Conservation (phyloP, 2,329 filamentous ascomycete species). For the Cladosporium sp. region DNA sequence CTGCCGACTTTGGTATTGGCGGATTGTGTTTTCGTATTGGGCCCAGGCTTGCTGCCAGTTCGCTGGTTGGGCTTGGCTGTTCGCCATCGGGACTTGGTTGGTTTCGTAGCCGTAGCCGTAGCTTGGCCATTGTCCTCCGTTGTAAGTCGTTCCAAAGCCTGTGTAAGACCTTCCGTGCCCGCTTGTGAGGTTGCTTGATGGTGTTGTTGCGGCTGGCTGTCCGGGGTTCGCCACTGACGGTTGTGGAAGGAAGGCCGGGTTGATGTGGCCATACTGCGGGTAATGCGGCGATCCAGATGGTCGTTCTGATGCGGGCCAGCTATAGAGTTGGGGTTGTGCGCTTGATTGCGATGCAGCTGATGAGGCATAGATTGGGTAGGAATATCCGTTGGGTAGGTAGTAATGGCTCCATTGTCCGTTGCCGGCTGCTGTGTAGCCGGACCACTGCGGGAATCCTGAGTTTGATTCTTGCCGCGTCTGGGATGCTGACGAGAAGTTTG, state of each 20-base stretch:
- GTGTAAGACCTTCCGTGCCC: constrained; percentile 3
- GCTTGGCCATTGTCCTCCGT: background rate
- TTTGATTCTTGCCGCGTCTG: too few species aligned
- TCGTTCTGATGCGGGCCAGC: background rate
- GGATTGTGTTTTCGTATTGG: background rate
- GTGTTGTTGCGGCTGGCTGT: background rate
- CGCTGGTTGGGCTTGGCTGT: constrained; percentile 3
- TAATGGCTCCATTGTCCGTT: background rate
- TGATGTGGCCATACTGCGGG: constrained; percentile 9
- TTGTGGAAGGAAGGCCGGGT: constrained; percentile 5
- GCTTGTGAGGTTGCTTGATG: background rate
- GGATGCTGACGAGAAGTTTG: too few species aligned
- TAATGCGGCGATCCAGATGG: background rate
- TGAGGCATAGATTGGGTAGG: background rate
- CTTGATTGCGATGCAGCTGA: background rate
- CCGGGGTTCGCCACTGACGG: constrained; percentile 1
- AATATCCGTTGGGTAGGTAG: background rate
- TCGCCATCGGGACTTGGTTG: constrained; percentile 8
- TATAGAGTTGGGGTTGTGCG: background rate
- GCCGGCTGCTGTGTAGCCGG: background rate
- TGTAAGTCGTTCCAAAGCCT: constrained; percentile 1
- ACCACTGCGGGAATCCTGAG: too few species aligned
- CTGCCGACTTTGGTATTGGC: background rate
- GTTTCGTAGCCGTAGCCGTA: background rate
- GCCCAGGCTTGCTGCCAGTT: background rate